Percentiles rank a stretch among this genome's conserved stretches.
Conservation (phyloP, 805 yeast genomes). For the Kuraishia molischiana region DNA sequence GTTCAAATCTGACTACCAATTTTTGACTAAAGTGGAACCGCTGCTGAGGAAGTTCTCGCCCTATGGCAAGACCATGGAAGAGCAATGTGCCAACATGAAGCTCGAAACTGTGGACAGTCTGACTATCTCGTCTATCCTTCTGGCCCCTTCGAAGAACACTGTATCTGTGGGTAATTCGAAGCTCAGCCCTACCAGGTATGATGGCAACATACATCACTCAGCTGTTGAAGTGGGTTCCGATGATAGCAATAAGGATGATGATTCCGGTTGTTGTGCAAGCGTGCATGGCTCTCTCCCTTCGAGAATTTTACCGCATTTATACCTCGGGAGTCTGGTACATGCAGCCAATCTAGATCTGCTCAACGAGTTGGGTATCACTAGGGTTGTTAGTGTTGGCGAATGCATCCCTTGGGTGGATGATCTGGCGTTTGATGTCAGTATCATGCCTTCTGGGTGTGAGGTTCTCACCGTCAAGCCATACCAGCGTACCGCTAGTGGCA, state of each 20-base stretch:
- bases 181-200: no score
- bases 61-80: neutral
- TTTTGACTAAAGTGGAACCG: slow-evolving; percentile 56
- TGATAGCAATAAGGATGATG: neutral
- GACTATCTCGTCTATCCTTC: neutral
- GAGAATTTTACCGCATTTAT: slow-evolving; percentile 69
- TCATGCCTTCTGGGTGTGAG: slow-evolving; percentile 19
- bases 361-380: slow-evolving; percentile 53
- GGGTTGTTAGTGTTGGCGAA: slow-evolving; percentile 85
- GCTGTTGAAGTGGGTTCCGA: neutral
- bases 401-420: slow-evolving; percentile 49
- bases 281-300: slow-evolving; percentile 72
- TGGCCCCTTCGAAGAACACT: neutral
- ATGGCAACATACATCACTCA: neutral
- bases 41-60: slow-evolving; percentile 58
- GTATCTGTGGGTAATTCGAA: neutral
- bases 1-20: slow-evolving; percentile 64
- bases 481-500: neutral
- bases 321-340: slow-evolving; percentile 76
- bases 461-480: slow-evolving; percentile 10
- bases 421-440: slow-evolving; percentile 8
- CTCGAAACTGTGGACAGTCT: neutral
- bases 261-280: slow-evolving; percentile 21
- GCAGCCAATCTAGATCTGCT: slow-evolving; percentile 66
- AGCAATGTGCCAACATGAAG: neutral